phyloP scores from a whole-genome alignment of 225 moss, liverwort and hornwort species.

The Takakia lepidozioides region DNA sequence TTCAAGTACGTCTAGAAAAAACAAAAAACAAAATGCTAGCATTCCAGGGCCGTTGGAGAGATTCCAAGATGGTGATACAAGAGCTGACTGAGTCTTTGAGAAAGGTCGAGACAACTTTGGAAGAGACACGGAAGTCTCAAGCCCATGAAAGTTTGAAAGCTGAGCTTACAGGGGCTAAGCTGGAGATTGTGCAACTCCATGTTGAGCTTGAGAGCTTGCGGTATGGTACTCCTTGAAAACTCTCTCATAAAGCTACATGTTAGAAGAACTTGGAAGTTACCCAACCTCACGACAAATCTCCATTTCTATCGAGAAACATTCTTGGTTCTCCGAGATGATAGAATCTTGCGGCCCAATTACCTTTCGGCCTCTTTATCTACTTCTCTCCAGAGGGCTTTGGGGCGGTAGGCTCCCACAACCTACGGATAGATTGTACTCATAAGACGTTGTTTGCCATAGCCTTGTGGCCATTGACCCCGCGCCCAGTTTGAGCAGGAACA shows the following conservation, averaged over 20 bases:
- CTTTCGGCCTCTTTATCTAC: no score
- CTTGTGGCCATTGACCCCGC: no score
- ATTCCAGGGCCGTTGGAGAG: constrained; percentile 41
- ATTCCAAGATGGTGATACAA: constrained; percentile 28
- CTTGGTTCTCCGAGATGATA: background rate
- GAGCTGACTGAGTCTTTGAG: no score
- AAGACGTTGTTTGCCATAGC: no score
- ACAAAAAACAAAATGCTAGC: constrained; percentile 31
- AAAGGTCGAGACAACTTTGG: no score
- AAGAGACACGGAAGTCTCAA: background rate
- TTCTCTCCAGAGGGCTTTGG: background rate
- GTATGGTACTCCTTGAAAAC: constrained; percentile 20
- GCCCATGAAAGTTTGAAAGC: constrained; percentile 4
- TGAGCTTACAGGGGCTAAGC: constrained; percentile 13
- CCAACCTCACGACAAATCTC: no score
- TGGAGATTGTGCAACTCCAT: constrained; percentile 50
- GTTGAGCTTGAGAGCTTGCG: constrained; percentile 51
- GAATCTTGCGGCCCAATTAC: background rate
- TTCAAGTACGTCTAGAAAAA: constrained; percentile 41
- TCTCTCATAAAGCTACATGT: background rate
- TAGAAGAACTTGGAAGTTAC: background rate
- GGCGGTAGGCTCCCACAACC: no score
- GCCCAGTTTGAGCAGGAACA: no score
- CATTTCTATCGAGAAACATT: no score
- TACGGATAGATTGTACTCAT: no score